Conservation (phyloP, 2,329 filamentous ascomycete species). For the Chaetomium olivaceum region DNA sequence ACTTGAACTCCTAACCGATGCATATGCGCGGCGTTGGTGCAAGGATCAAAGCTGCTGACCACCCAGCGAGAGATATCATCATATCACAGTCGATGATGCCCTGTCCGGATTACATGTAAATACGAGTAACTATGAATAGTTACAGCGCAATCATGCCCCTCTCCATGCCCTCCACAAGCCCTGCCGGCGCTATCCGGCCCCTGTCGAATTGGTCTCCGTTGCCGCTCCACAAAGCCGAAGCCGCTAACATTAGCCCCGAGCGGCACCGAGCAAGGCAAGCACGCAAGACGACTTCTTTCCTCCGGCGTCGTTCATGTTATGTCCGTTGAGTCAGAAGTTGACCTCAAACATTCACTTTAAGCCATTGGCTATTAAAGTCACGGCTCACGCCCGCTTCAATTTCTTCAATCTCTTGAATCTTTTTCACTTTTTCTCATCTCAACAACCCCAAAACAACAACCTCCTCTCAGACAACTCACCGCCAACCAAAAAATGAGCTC, state of each 20-base stretch:
- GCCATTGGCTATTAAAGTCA: background rate
- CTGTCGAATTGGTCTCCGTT: background rate
- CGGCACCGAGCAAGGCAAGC: background rate
- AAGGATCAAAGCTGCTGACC: background rate
- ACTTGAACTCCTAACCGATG: background rate
- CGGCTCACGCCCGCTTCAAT: background rate
- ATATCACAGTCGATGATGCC: background rate
- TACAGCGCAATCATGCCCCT: background rate
- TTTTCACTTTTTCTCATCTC: background rate
- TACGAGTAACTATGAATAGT: too few species aligned
- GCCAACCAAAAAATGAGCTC: background rate
- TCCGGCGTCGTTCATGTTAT: background rate
- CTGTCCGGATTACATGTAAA: too few species aligned
- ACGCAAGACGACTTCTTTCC: background rate
- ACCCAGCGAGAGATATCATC: too few species aligned
- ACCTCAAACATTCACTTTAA: background rate
- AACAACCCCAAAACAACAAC: background rate
- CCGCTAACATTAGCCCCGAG: background rate
- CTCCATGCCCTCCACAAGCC: too few species aligned
- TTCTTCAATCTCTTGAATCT: background rate
- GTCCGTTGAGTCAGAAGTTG: background rate
- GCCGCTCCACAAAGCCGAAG: background rate
- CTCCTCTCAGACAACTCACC: background rate
- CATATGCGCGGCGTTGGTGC: background rate
- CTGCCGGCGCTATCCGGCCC: background rate